A percentile compares a stretch with the other conserved stretches of the same genome.
Evolutionary conservation across 306 rosid species (phyloP).

Genomic region (Echinosophora koreensis): DNA sequence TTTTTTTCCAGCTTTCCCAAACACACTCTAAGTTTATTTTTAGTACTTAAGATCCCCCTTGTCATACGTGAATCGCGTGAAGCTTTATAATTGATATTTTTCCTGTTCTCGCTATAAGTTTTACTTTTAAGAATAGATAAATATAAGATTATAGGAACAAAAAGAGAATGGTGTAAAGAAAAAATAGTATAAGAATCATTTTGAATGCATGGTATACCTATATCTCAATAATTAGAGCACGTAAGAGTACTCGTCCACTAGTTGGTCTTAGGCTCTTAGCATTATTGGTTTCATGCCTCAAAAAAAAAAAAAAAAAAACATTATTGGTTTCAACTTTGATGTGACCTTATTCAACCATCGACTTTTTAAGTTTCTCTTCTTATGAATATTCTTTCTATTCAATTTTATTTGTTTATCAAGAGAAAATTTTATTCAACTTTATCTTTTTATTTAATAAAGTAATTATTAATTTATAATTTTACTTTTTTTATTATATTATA

Average conservation of each 20-base stretch:
- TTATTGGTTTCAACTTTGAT: conserved; percentile 30
- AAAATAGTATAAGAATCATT: neutral
- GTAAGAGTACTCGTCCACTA: conserved; percentile 37
- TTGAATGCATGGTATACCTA: neutral
- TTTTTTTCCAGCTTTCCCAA: too few species aligned
- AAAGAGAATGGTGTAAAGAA: neutral
- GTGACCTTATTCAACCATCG: conserved; percentile 33
- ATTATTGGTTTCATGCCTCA: conserved; percentile 24
- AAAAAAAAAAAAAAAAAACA: too few species aligned
- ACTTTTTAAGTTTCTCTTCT: neutral
- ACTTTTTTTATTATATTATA: too few species aligned
- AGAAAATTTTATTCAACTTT: too few species aligned
- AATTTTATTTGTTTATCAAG: too few species aligned
- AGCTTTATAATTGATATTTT: neutral
- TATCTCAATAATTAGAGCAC: conserved; percentile 41
- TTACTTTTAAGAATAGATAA: neutral
- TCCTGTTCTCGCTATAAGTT: conserved; percentile 9
- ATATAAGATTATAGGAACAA: neutral
- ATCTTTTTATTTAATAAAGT: too few species aligned
- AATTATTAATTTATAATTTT: too few species aligned
- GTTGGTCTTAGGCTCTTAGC: neutral
- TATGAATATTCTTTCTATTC: too few species aligned
- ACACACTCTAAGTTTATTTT: neutral
- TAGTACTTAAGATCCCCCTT: neutral
- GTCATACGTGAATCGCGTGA: neutral